Evolutionary conservation across 305 asterid species (phyloP).

Genomic region (Fraxinus sp.): DNA sequence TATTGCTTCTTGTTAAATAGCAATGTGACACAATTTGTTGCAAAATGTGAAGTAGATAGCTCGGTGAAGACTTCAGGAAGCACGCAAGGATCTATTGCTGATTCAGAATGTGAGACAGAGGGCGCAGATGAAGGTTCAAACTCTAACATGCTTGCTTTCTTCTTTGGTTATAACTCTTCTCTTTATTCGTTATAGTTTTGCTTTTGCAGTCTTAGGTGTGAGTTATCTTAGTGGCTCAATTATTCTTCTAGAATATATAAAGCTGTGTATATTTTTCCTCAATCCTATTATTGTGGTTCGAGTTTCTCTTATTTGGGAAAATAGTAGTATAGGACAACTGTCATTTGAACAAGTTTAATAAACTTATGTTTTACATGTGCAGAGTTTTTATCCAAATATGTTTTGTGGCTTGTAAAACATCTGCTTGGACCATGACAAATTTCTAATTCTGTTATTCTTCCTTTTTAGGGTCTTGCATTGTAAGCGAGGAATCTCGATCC

Average conservation of each 20-base stretch:
- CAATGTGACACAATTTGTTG: slow-evolving; percentile 38
- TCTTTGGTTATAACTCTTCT: slow-evolving; percentile 16
- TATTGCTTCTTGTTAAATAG: slow-evolving; percentile 22
- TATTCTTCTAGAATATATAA: slow-evolving; percentile 10
- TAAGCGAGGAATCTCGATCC: slow-evolving; percentile 45
- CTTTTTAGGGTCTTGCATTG: slow-evolving; percentile 42
- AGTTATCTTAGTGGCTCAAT: background rate
- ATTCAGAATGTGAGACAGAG: slow-evolving; percentile 35
- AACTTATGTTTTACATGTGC: slow-evolving; percentile 12
- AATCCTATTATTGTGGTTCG: slow-evolving; percentile 7
- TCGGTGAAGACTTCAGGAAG: slow-evolving; percentile 33
- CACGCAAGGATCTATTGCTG: slow-evolving; percentile 33
- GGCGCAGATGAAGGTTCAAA: slow-evolving; percentile 36
- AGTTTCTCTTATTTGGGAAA: slow-evolving; percentile 12
- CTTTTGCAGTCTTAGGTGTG: background rate
- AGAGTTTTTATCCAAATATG: background rate
- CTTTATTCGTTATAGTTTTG: slow-evolving; percentile 17
- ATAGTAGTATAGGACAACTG: slow-evolving; percentile 1
- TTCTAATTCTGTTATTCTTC: slow-evolving; percentile 16
- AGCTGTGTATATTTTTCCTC: background rate
- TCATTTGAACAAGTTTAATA: slow-evolving; percentile 1
- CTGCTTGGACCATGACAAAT: slow-evolving; percentile 16
- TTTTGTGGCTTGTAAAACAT: slow-evolving; percentile 5
- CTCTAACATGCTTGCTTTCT: slow-evolving; percentile 24
- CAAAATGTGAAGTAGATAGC: slow-evolving; percentile 45